These are phyloP conservation scores for Dioscorea alata DNA, from an alignment of 106 monocot species.

Conservation along the genomic window DNA sequence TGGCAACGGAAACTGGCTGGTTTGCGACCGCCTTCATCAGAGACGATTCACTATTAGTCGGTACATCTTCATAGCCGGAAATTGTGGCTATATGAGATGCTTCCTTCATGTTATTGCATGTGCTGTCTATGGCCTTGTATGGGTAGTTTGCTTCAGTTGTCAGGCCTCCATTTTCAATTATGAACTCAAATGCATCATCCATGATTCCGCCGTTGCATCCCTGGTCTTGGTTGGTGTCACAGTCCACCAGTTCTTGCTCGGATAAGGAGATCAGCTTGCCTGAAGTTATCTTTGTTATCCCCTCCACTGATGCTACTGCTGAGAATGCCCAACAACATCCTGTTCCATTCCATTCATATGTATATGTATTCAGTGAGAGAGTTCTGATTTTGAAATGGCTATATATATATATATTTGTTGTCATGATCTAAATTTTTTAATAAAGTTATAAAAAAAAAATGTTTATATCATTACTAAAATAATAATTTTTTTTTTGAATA, in stretches of 20 bases:
- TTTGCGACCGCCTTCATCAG: neutral
- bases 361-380: too few relatives aligned
- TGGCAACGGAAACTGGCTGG: neutral
- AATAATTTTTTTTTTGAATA: too few relatives aligned
- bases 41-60: neutral
- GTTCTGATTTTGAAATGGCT: too few relatives aligned
- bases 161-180: neutral
- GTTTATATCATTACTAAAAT: too few relatives aligned
- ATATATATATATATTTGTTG: too few relatives aligned
- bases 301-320: neutral
- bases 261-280: neutral
- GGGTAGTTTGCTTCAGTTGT: neutral
- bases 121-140: neutral
- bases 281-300: neutral
- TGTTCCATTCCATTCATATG: neutral
- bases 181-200: neutral
- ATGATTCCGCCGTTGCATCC: neutral
- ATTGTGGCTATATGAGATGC: neutral
- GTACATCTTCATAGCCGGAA: neutral
- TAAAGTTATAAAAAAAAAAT: too few relatives aligned
- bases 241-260: conserved; percentile 3
- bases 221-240: neutral
- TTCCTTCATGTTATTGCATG: neutral
- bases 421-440: too few relatives aligned
- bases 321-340: conserved; percentile 11